Base-by-base conservation (phyloP, 805 yeast genomes). In the Lipomyces lipofer region DNA sequence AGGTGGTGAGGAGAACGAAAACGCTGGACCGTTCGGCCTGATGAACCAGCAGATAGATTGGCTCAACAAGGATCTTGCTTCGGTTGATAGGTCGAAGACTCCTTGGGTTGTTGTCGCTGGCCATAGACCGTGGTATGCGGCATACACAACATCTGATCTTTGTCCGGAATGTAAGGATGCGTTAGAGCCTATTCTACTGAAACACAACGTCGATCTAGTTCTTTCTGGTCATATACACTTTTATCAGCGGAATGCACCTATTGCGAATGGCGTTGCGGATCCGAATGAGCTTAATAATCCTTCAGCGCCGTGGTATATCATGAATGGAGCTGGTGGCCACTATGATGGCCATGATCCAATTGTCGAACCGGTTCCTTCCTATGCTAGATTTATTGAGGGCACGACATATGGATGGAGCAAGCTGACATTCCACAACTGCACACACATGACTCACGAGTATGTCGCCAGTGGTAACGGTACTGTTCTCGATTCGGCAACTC, bases 61-160 rank as follows among this genome's bases (percentile, higher is more conserved):
- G 67, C 56, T 66, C 15, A 39, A 43, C 39, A 48, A 47, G 3
- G 69, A 66, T 51, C 59, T 66, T 24, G 60, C 50, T n/a, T 33
- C 51, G 13, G 68, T 66, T 22, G 63, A 66, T 50, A 49, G 69
- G 28, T 39, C 51, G 12, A 51, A 47, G 42, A 66, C 69, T 12
- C 69, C 69, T 4, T 66, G 69, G 69, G 53, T 66, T 12, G 53
- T 66, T 36, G 69, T 58, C 6, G 51, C 58, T 6, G 67, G 69
- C 15, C 69, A 66, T 51, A 56, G 67, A 19, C 69, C 69, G 13
- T 64, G 66, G 67, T 66, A 66, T 46, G 63, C 52, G n/a, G 57
- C 66, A 25, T 60, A 48, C 15, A n/a, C 47, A 10, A 13, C 64
- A 66, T 65, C 63, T 65, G 47, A 64, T 52, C 12, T 56, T 64